These are phyloP conservation scores for Endothia cerciana DNA, from an alignment of 2,329 filamentous ascomycete species.

Conservation along the genomic window DNA sequence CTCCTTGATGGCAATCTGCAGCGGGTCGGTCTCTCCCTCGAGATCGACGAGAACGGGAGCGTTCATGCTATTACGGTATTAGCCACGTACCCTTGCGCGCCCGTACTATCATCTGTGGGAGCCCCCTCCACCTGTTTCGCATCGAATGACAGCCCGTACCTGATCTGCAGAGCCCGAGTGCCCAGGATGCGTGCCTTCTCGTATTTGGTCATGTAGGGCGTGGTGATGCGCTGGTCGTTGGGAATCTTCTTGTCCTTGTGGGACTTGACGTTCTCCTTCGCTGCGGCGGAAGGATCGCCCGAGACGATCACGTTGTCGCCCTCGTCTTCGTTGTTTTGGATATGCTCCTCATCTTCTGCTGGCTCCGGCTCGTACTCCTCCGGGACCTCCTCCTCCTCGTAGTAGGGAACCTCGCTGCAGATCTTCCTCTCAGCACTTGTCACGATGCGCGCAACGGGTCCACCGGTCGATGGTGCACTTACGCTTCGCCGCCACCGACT, in stretches of 20 bases:
- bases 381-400: constrained; percentile 70
- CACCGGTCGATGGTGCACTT: constrained; percentile 6
- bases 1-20: constrained; percentile 98
- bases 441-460: constrained; percentile 23
- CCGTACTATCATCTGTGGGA: background rate
- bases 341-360: constrained; percentile 53
- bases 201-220: constrained; percentile 99
- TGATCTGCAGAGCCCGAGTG: constrained; percentile 93
- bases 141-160: constrained; percentile 55
- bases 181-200: constrained; percentile 92
- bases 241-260: constrained; percentile 86
- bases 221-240: constrained; percentile 85
- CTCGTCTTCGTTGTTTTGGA: constrained; percentile 58
- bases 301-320: constrained; percentile 63
- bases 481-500: constrained; percentile 25
- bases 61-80: constrained; percentile 73
- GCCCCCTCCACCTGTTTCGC: no score
- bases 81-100: constrained; percentile 29
- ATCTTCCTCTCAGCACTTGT: constrained; percentile 37
- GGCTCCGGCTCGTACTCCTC: constrained; percentile 61
- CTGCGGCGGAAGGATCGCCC: constrained; percentile 64
- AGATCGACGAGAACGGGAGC: constrained; percentile 95
- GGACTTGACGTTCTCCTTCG: constrained; percentile 59
- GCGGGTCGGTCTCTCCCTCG: constrained; percentile 94
- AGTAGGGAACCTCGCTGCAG: constrained; percentile 68